phyloP scores from a whole-genome alignment of 371 early-diverging fungal genomes.

The Mortierella sp. region DNA sequence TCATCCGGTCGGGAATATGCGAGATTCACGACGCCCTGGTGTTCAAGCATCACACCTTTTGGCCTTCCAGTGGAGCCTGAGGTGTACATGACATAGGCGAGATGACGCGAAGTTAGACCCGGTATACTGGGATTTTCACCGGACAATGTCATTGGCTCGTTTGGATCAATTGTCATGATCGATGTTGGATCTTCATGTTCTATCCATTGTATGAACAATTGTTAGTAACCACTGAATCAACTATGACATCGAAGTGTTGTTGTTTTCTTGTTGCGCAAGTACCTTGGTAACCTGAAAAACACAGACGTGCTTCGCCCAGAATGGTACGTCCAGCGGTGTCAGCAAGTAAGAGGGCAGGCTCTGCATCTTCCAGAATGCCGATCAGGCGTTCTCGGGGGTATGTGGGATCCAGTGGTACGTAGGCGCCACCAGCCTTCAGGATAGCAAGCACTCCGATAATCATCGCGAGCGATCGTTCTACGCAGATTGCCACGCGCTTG shows the following conservation, averaged over 20 bases:
- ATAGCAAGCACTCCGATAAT: slow-evolving; percentile 7
- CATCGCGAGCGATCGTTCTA: slow-evolving; percentile 9
- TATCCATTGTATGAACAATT: no score
- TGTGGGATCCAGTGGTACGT: slow-evolving; percentile 12
- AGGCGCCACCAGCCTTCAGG: slow-evolving; percentile 17
- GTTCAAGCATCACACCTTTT: no score
- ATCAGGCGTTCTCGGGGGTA: slow-evolving; percentile 1
- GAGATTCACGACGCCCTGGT: slow-evolving; percentile 6
- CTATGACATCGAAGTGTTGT: no score
- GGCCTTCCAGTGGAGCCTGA: slow-evolving; percentile 58
- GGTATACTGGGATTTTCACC: not conserved
- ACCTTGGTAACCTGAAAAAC: not conserved
- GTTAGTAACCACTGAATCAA: no score
- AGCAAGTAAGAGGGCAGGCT: not conserved
- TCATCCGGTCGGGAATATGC: not conserved
- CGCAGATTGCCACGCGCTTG: slow-evolving; percentile 6
- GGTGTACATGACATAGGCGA: slow-evolving; percentile 54
- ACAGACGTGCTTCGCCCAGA: not conserved
- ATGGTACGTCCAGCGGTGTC: not conserved
- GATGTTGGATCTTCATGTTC: not conserved
- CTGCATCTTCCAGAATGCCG: slow-evolving; percentile 6
- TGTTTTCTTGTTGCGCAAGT: no score
- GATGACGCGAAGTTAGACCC: slow-evolving; percentile 1
- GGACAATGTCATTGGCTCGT: not conserved
- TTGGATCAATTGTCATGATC: slow-evolving; percentile 1